Evolutionary conservation across 2,329 filamentous ascomycete genomes (phyloP).

Genomic region (Lachnellula suecica): DNA sequence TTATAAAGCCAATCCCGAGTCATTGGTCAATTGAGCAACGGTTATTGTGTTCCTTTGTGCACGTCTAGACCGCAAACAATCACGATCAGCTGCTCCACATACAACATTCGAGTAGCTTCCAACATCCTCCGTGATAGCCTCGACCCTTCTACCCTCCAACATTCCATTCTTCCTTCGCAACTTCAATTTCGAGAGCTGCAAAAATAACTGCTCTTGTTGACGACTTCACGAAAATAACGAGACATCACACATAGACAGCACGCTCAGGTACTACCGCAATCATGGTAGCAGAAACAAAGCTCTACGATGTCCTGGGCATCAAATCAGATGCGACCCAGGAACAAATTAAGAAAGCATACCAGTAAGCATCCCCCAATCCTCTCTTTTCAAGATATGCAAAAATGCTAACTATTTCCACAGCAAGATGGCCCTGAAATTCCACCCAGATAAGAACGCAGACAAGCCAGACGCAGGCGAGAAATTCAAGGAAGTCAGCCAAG

Average conservation of each 20-base stretch:
- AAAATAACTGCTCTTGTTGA: background rate
- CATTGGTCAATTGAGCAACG: constrained; percentile 22
- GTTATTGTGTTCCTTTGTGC: constrained; percentile 5
- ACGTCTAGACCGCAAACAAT: constrained; percentile 17
- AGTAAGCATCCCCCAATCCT: constrained; percentile 51
- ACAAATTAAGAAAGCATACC: constrained; percentile 95
- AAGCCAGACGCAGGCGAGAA: constrained; percentile 83
- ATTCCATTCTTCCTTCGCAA: background rate
- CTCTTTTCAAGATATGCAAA: background rate
- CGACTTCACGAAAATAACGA: background rate
- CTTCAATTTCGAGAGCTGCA: background rate
- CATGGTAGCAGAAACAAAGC: constrained; percentile 94
- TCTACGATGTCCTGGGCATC: constrained; percentile 84
- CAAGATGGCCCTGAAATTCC: constrained; percentile 86
- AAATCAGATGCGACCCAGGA: constrained; percentile 81
- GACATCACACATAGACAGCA: background rate
- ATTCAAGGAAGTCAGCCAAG: constrained; percentile 97
- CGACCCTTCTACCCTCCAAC: background rate
- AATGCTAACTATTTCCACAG: constrained; percentile 41
- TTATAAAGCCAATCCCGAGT: background rate
- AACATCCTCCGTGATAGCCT: constrained; percentile 1
- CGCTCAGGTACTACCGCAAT: background rate
- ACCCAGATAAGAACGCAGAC: constrained; percentile 98
- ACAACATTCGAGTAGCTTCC: constrained; percentile 3
- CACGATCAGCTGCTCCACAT: constrained; percentile 15